These are phyloP conservation scores for Coemansia asiatica DNA, from an alignment of 192 early-diverging fungal species.

Conservation along the genomic window DNA sequence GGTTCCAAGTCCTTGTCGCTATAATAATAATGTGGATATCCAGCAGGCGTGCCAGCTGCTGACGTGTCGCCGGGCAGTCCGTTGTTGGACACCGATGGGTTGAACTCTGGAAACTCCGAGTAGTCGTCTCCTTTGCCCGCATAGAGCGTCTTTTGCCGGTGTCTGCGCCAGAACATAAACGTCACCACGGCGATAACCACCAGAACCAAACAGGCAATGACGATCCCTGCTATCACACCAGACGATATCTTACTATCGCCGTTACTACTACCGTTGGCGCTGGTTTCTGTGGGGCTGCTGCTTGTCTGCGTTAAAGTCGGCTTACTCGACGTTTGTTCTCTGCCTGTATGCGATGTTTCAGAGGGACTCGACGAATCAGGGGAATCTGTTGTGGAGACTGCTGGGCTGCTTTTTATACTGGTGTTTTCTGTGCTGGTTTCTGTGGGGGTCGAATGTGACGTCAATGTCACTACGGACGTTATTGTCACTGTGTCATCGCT, in stretches of 20 bases:
- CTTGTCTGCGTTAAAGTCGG: too few species aligned
- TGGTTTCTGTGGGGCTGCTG: not conserved
- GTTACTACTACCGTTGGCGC: not conserved
- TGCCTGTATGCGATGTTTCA: too few species aligned
- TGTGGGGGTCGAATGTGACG: not conserved
- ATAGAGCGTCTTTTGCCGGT: conserved; percentile 41
- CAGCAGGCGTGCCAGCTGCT: not conserved
- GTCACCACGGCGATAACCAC: conserved; percentile 13
- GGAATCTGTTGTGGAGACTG: too few species aligned
- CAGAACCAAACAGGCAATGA: conserved; percentile 24
- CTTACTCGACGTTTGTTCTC: too few species aligned
- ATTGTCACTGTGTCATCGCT: conserved; percentile 7
- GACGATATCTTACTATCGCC: conserved; percentile 15
- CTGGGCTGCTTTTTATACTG: too few species aligned
- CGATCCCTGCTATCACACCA: conserved; percentile 43
- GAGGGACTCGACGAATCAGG: too few species aligned
- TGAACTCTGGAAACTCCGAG: conserved; percentile 48
- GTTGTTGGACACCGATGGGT: conserved; percentile 32
- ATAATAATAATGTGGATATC: not conserved
- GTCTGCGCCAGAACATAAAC: conserved; percentile 48
- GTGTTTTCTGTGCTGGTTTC: too few species aligned
- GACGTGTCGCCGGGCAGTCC: not conserved
- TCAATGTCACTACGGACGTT: not conserved
- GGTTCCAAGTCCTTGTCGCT: conserved; percentile 12
- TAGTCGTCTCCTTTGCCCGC: conserved; percentile 36